phyloP scores from a whole-genome alignment of 306 rosid species.

The Rubus idaeus region DNA sequence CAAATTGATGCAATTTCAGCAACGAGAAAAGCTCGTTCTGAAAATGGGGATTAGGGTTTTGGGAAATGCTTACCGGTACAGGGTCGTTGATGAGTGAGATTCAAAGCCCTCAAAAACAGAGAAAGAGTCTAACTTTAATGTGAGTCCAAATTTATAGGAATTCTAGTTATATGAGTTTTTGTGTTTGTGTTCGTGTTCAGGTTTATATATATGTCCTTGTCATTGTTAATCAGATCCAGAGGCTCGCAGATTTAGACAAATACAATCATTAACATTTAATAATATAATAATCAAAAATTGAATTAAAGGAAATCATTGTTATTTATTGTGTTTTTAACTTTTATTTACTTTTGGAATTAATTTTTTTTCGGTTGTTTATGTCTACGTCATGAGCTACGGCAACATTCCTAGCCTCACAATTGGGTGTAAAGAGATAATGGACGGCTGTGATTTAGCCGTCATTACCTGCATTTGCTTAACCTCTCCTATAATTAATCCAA shows the following conservation, averaged over 20 bases:
- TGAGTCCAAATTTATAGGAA: slow-evolving; percentile 53
- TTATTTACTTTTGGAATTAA: background rate
- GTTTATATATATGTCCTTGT: slow-evolving; percentile 1
- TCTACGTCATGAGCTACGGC: background rate
- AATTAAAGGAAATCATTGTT: slow-evolving; percentile 20
- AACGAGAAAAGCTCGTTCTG: slow-evolving; percentile 1
- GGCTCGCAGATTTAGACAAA: slow-evolving; percentile 19
- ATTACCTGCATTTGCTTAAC: background rate
- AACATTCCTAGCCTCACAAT: background rate
- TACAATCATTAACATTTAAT: slow-evolving; percentile 12
- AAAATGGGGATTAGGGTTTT: slow-evolving; percentile 53
- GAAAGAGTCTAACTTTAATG: slow-evolving; percentile 26
- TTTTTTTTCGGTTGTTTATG: background rate
- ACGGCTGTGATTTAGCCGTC: slow-evolving; percentile 20
- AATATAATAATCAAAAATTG: background rate
- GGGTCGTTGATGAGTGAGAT: slow-evolving; percentile 46
- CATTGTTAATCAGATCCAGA: slow-evolving; percentile 32
- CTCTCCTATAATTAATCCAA: background rate
- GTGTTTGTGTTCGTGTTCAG: slow-evolving; percentile 25
- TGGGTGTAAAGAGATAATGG: background rate
- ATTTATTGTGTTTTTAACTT: slow-evolving; percentile 14
- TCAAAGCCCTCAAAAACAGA: slow-evolving; percentile 28
- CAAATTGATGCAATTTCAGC: slow-evolving; percentile 24
- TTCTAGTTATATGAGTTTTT: slow-evolving; percentile 14
- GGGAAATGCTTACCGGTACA: slow-evolving; percentile 32